Percentiles rank a stretch among this genome's conserved stretches.
These are phyloP conservation scores for Inga leiocalycina DNA, from an alignment of 306 rosid genomes.

Conservation along the genomic window DNA sequence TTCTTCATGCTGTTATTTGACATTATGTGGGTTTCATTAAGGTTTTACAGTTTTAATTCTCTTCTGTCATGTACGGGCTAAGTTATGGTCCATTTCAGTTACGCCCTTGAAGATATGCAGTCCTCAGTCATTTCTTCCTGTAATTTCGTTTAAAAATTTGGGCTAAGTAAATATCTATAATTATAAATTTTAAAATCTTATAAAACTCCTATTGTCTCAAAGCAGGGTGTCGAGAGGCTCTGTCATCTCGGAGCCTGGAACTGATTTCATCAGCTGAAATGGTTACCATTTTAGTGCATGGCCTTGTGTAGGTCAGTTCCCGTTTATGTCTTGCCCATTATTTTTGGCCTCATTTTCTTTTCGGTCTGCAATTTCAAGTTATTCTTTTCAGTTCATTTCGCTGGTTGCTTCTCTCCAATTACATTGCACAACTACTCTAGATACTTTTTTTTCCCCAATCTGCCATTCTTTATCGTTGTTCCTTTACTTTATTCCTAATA, in stretches of 20 bases:
- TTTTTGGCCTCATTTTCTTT: slow-evolving; percentile 61
- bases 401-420: slow-evolving; percentile 53
- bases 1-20: not conserved
- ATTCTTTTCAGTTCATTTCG: slow-evolving; percentile 44
- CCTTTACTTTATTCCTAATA: slow-evolving; percentile 30
- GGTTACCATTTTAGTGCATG: slow-evolving; percentile 91
- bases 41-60: slow-evolving; percentile 3
- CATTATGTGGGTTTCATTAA: slow-evolving; percentile 14
- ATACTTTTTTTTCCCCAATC: slow-evolving; percentile 32
- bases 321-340: slow-evolving; percentile 71
- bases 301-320: slow-evolving; percentile 90
- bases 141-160: slow-evolving; percentile 60
- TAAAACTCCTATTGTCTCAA: slow-evolving; percentile 89
- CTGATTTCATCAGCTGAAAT: slow-evolving; percentile 97
- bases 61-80: slow-evolving; percentile 28
- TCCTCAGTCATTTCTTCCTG: slow-evolving; percentile 61
- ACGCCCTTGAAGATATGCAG: slow-evolving; percentile 55
- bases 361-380: slow-evolving; percentile 55
- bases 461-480: slow-evolving; percentile 28
- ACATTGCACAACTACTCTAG: slow-evolving; percentile 42
- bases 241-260: slow-evolving; percentile 91
- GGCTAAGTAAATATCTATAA: slow-evolving; percentile 56
- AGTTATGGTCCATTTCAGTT: slow-evolving; percentile 49
- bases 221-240: slow-evolving; percentile 99
- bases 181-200: slow-evolving; percentile 52